These are phyloP conservation scores for Sorghum bicolor DNA, from an alignment of 176 grass and related monocot genomes.

Conservation along the genomic window DNA sequence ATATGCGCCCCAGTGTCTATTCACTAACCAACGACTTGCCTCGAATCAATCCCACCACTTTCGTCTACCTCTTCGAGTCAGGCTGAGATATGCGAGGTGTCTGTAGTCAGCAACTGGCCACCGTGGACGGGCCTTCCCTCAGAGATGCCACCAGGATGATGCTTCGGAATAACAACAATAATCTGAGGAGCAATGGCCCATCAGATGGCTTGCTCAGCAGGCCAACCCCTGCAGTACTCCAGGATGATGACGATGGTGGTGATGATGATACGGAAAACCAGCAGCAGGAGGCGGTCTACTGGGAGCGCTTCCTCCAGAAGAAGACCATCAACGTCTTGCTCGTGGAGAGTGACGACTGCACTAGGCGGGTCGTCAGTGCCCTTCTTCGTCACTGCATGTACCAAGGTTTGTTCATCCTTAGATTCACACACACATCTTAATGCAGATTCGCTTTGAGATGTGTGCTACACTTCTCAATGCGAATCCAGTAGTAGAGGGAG, in stretches of 20 bases:
- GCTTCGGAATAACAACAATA: slow-evolving; percentile 16
- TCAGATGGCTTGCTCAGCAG: slow-evolving; percentile 20
- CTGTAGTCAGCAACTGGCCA: slow-evolving; percentile 13
- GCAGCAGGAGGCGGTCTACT: slow-evolving; percentile 27
- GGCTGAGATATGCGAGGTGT: slow-evolving; percentile 53
- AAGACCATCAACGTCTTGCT: slow-evolving; percentile 61
- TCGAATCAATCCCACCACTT: slow-evolving; percentile 9
- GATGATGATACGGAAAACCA: slow-evolving; percentile 20
- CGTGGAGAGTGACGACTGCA: slow-evolving; percentile 77
- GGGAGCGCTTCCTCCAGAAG: slow-evolving; percentile 74
- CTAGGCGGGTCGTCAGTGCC: slow-evolving; percentile 57
- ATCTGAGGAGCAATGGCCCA: slow-evolving; percentile 19
- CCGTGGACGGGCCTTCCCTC: slow-evolving; percentile 22
- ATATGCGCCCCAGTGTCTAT: slow-evolving; percentile 29
- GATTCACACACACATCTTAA: too few relatives aligned
- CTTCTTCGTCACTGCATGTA: slow-evolving; percentile 74
- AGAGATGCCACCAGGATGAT: slow-evolving; percentile 22
- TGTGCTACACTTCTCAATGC: too few relatives aligned
- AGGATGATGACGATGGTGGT: slow-evolving; percentile 26
- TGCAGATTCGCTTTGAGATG: too few relatives aligned
- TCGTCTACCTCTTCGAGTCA: slow-evolving; percentile 46
- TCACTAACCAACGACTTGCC: slow-evolving; percentile 1
- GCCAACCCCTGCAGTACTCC: not conserved
- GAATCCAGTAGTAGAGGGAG: too few relatives aligned
- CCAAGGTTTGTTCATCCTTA: slow-evolving; percentile 48